Conservation (phyloP, 305 asterid species). For the Fraxinus sp. region DNA sequence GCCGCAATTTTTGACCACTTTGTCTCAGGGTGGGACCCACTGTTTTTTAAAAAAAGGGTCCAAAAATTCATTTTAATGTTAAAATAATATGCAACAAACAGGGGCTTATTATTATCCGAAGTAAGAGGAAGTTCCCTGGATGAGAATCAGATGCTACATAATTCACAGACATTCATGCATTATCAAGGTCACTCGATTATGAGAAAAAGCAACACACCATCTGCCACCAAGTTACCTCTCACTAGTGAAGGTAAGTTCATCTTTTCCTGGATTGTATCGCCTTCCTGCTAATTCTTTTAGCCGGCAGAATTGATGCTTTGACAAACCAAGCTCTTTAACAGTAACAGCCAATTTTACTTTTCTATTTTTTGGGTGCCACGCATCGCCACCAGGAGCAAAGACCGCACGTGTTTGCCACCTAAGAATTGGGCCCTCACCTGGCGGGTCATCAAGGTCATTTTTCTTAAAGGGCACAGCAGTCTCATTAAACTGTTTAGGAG, state of each 20-base stretch:
- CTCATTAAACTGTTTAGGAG: constrained; percentile 42
- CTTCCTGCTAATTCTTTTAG: constrained; percentile 82
- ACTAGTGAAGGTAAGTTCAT: constrained; percentile 85
- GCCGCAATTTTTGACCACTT: no score
- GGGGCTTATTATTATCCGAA: background rate
- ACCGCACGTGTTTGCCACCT: constrained; percentile 88
- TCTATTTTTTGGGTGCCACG: constrained; percentile 93
- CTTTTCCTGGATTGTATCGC: constrained; percentile 83
- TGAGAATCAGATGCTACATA: background rate
- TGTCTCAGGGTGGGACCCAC: no score
- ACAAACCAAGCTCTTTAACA: constrained; percentile 80
- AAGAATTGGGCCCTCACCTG: constrained; percentile 84
- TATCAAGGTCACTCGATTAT: background rate
- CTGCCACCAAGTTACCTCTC: constrained; percentile 55
- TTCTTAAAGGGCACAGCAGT: constrained; percentile 35
- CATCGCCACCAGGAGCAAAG: constrained; percentile 80
- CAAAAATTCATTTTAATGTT: no score
- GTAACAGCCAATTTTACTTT: constrained; percentile 75
- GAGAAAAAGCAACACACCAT: background rate
- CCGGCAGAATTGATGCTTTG: constrained; percentile 69
- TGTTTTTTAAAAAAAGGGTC: no score
- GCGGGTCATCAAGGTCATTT: constrained; percentile 63
- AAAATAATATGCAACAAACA: no score
- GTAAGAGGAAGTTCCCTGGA: background rate
- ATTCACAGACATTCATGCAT: constrained; percentile 2